Percentiles rank a stretch among this genome's conserved stretches.
Evolutionary conservation across 768 basidiomycete species (phyloP).

Genomic region (Tulasnella sp.): DNA sequence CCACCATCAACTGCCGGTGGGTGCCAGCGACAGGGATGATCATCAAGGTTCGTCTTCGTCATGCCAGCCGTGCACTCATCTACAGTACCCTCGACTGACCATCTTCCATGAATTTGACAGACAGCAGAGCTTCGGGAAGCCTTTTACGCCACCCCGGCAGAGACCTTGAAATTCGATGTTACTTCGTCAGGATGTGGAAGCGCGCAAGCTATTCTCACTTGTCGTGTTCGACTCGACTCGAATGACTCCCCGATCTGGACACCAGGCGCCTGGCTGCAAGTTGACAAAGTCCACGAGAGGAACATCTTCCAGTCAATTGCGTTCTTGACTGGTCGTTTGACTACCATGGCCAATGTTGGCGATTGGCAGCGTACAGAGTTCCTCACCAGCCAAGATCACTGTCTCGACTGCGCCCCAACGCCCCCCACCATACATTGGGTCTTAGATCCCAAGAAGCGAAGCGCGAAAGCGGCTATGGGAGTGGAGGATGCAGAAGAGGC

Average conservation of each 20-base stretch:
- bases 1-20: slow-evolving; percentile 59
- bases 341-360: slow-evolving; percentile 56
- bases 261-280: slow-evolving; percentile 55
- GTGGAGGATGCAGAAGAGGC: slow-evolving; percentile 80
- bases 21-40: slow-evolving; percentile 36
- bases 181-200: slow-evolving; percentile 54
- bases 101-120: slow-evolving; percentile 28
- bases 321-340: slow-evolving; percentile 79
- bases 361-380: slow-evolving; percentile 54
- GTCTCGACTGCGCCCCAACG: slow-evolving; percentile 72
- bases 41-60: slow-evolving; percentile 39
- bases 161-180: slow-evolving; percentile 39
- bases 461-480: slow-evolving; percentile 39
- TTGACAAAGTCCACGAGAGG: slow-evolving; percentile 81
- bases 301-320: slow-evolving; percentile 67
- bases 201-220: slow-evolving; percentile 70
- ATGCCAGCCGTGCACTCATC: background rate
- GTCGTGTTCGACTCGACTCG: slow-evolving; percentile 55
- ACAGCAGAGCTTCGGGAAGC: slow-evolving; percentile 41
- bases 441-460: background rate
- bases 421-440: slow-evolving; percentile 70
- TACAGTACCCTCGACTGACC: too few relatives aligned
- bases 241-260: slow-evolving; percentile 76
- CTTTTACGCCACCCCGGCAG: slow-evolving; percentile 51
- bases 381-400: slow-evolving; percentile 37